phyloP scores from a whole-genome alignment of 169 alveolate species.

The Eimeria brunetti region DNA sequence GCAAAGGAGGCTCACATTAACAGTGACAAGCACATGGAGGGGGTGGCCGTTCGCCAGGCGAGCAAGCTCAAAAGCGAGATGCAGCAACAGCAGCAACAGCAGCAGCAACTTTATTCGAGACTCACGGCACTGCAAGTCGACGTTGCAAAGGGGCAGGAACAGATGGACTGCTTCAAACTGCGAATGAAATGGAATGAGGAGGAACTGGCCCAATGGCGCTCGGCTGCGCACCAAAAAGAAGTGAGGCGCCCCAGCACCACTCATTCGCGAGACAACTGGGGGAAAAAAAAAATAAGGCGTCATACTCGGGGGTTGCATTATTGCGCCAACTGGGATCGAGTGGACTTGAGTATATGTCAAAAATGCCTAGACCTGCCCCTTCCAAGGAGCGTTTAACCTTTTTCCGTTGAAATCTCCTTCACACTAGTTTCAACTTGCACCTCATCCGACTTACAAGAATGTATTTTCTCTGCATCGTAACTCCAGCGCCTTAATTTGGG shows the following conservation, averaged over 20 bases:
- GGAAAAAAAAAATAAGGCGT: neutral
- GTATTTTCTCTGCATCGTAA: neutral
- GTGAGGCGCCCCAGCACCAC: constrained; percentile 44
- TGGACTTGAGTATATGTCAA: neutral
- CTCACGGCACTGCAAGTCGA: constrained; percentile 91
- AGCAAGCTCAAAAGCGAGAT: constrained; percentile 91
- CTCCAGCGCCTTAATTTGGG: neutral
- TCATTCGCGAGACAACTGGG: neutral
- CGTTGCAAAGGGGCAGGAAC: constrained; percentile 94
- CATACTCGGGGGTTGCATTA: neutral
- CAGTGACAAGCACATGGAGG: constrained; percentile 93
- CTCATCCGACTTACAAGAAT: neutral
- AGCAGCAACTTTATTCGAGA: constrained; percentile 85
- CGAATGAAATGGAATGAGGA: constrained; percentile 96
- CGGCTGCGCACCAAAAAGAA: constrained; percentile 96
- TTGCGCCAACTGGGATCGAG: neutral
- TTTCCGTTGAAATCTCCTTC: neutral
- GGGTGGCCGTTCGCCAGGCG: constrained; percentile 89
- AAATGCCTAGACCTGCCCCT: neutral
- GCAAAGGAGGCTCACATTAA: constrained; percentile 92
- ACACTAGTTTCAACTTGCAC: neutral
- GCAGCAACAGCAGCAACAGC: constrained; percentile 87
- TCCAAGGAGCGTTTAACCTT: neutral
- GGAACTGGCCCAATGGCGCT: constrained; percentile 97
- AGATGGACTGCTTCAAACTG: constrained; percentile 94